Conservation (phyloP, 2,329 filamentous ascomycete species). For the Gaeumannomyces tritici region DNA sequence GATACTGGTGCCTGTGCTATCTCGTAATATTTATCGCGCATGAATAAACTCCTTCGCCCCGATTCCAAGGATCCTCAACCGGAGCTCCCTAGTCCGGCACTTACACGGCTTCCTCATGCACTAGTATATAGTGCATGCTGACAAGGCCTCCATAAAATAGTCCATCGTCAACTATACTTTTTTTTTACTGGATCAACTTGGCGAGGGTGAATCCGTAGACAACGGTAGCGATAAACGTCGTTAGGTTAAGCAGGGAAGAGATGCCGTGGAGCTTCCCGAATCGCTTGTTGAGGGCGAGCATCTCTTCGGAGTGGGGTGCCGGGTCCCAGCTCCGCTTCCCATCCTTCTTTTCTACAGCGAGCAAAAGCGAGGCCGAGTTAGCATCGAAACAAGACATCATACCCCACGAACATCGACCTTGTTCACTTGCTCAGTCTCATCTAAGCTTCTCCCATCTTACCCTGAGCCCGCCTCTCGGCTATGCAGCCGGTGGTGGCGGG, state of each 20-base stretch:
- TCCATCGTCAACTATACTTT: not conserved
- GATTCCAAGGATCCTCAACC: no score
- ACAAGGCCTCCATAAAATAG: no score
- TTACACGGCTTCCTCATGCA: no score
- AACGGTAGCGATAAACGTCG: constrained; percentile 57
- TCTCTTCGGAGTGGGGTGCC: constrained; percentile 73
- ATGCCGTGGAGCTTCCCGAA: constrained; percentile 75
- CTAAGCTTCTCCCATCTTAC: constrained; percentile 33
- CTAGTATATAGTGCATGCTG: no score
- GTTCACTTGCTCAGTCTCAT: no score
- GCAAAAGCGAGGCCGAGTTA: constrained; percentile 1
- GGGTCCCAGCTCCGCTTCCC: constrained; percentile 79
- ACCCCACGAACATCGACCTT: no score
- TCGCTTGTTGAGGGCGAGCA: constrained; percentile 67
- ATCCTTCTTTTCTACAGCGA: constrained; percentile 63
- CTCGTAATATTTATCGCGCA: no score
- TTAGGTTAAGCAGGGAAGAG: constrained; percentile 70
- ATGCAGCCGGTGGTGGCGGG: constrained; percentile 70
- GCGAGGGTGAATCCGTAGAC: constrained; percentile 72
- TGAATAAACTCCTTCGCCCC: no score
- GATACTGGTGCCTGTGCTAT: no score
- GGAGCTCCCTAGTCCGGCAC: no score
- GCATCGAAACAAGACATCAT: not conserved
- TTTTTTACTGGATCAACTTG: constrained; percentile 40
- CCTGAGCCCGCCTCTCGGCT: constrained; percentile 67